phyloP scores from a whole-genome alignment of 192 early-diverging fungal genomes.

The Dissophora ornata region DNA sequence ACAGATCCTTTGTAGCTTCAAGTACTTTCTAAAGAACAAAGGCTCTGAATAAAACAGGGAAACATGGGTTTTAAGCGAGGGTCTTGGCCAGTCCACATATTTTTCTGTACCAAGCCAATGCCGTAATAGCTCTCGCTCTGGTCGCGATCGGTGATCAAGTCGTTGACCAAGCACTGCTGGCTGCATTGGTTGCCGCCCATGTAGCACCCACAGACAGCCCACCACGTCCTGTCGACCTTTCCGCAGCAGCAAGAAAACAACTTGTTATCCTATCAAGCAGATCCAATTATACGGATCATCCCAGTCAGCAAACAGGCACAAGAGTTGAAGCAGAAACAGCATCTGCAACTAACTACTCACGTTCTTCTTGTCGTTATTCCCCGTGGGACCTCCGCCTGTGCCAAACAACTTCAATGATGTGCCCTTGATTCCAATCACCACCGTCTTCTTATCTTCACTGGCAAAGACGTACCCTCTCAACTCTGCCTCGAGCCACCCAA shows the following conservation, averaged over 20 bases:
- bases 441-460: constrained; percentile 66
- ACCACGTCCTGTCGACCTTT: constrained; percentile 83
- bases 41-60: no score
- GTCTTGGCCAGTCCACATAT: no score
- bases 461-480: constrained; percentile 89
- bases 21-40: constrained; percentile 65
- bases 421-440: constrained; percentile 90
- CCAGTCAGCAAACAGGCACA: no score
- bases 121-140: constrained; percentile 65
- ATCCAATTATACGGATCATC: no score
- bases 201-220: constrained; percentile 86
- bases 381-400: constrained; percentile 71
- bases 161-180: constrained; percentile 64
- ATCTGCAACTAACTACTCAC: constrained; percentile 31
- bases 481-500: constrained; percentile 72
- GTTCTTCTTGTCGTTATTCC: constrained; percentile 78
- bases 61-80: not conserved
- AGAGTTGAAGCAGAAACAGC: no score
- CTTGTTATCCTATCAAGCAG: constrained; percentile 77
- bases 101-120: constrained; percentile 57
- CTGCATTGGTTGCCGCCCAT: constrained; percentile 67
- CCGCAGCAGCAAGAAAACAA: constrained; percentile 98
- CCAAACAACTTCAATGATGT: constrained; percentile 59
- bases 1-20: constrained; percentile 67
- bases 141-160: constrained; percentile 40